phyloP scores from a whole-genome alignment of 2,329 filamentous ascomycete species.

The Penicillium sp. region DNA sequence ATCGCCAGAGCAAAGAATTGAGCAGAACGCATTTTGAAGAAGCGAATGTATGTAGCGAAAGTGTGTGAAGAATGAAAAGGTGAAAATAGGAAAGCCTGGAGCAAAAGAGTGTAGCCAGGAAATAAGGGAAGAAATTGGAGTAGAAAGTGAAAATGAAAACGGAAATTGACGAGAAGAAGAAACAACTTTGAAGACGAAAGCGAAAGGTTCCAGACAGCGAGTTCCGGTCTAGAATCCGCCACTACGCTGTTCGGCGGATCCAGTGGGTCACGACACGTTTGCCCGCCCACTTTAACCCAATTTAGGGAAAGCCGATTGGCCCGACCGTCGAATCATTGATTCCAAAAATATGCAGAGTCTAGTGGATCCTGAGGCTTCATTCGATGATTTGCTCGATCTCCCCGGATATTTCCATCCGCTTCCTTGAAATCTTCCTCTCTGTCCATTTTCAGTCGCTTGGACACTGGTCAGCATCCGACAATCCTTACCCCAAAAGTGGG shows the following conservation, averaged over 20 bases:
- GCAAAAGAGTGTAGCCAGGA: constrained; percentile 10
- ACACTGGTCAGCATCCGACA: neutral
- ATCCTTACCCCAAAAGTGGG: neutral
- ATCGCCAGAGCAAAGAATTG: constrained; percentile 37
- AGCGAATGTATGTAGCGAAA: constrained; percentile 14
- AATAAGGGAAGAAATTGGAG: constrained; percentile 5
- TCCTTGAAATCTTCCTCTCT: neutral
- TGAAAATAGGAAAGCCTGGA: constrained; percentile 8
- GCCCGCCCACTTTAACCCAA: constrained; percentile 13
- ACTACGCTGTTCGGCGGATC: constrained; percentile 16
- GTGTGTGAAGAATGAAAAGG: constrained; percentile 4
- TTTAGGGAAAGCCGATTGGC: neutral
- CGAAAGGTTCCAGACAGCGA: constrained; percentile 1
- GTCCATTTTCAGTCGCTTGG: neutral
- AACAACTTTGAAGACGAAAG: constrained; percentile 8
- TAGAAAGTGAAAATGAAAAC: constrained; percentile 9
- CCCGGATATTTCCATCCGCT: constrained; percentile 9
- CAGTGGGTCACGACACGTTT: constrained; percentile 26
- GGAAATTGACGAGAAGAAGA: constrained; percentile 12
- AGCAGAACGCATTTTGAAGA: constrained; percentile 35
- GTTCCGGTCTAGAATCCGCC: constrained; percentile 24
- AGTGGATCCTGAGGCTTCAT: constrained; percentile 3
- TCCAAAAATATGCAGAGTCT: constrained; percentile 10
- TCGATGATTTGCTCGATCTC: constrained; percentile 12
- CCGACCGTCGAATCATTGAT: neutral